These are phyloP conservation scores for Infundibulicybe gibba DNA, from an alignment of 768 basidiomycete species.

Conservation along the genomic window DNA sequence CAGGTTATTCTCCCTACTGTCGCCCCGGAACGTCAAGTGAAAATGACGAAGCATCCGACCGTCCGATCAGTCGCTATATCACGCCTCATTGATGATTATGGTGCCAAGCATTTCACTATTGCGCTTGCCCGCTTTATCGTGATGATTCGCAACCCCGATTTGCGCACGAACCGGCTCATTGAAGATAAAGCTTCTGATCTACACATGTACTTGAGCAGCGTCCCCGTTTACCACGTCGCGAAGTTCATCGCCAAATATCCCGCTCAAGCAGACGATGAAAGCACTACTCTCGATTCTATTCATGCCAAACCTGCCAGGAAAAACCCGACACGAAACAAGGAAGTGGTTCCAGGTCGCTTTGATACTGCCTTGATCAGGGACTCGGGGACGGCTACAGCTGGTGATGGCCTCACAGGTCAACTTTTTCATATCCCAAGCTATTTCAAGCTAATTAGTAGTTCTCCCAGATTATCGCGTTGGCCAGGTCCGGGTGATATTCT, in stretches of 20 bases:
- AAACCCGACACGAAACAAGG: slow-evolving; percentile 7
- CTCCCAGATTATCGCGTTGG: slow-evolving; percentile 18
- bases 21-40: not conserved
- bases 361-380: slow-evolving; percentile 20
- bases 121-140: slow-evolving; percentile 22
- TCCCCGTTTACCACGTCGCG: slow-evolving; percentile 27
- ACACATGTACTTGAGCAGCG: slow-evolving; percentile 13
- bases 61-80: slow-evolving; percentile 15
- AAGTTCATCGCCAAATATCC: slow-evolving; percentile 16
- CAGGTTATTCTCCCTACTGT: not conserved
- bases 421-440: no score
- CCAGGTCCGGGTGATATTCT: slow-evolving; percentile 20
- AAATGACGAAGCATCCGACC: slow-evolving; percentile 19
- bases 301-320: slow-evolving; percentile 17
- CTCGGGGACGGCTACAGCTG: slow-evolving; percentile 1
- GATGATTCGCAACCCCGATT: slow-evolving; percentile 8
- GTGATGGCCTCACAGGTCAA: slow-evolving; percentile 4
- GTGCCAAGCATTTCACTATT: slow-evolving; percentile 17
- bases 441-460: no score
- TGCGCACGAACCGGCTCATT: slow-evolving; percentile 8
- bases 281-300: slow-evolving; percentile 20
- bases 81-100: slow-evolving; percentile 12
- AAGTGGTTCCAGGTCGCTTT: slow-evolving; percentile 21
- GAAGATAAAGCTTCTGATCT: slow-evolving; percentile 5
- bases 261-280: slow-evolving; percentile 9